Percentiles rank a stretch among this genome's conserved stretches.
Evolutionary conservation across 345 rosid species (phyloP).

Genomic region (Cardamine occulta): DNA sequence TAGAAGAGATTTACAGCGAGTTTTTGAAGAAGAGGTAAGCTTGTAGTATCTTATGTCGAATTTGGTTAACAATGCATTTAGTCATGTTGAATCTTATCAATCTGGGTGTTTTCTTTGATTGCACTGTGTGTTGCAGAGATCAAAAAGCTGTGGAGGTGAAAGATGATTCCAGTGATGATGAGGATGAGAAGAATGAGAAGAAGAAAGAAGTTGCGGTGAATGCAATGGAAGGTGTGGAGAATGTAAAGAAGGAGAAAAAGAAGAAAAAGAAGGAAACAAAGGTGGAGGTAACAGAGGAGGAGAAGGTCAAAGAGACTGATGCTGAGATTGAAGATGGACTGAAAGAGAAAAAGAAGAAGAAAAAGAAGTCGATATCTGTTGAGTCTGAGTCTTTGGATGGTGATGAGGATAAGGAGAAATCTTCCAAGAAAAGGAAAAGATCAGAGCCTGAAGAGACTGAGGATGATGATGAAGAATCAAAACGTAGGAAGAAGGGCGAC

Average conservation of each 20-base stretch:
- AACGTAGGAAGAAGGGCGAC: slow-evolving; percentile 53
- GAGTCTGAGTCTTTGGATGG: slow-evolving; percentile 32
- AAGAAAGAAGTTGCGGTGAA: background rate
- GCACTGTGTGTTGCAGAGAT: slow-evolving; percentile 24
- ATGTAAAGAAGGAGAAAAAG: slow-evolving; percentile 48
- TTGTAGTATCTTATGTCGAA: background rate
- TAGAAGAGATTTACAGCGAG: slow-evolving; percentile 63
- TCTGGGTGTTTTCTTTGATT: background rate
- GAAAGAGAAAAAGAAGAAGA: slow-evolving; percentile 51
- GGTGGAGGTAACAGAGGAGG: slow-evolving; percentile 39
- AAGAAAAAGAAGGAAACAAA: slow-evolving; percentile 54
- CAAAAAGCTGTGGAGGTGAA: background rate
- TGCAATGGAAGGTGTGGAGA: slow-evolving; percentile 33
- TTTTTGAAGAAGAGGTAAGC: slow-evolving; percentile 57
- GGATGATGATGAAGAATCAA: slow-evolving; percentile 53
- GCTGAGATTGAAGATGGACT: slow-evolving; percentile 36
- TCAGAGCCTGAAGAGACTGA: slow-evolving; percentile 48
- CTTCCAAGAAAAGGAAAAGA: slow-evolving; percentile 81
- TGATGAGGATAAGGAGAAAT: slow-evolving; percentile 35
- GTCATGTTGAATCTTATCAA: background rate
- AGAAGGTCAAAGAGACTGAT: slow-evolving; percentile 40
- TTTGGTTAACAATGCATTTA: slow-evolving; percentile 10
- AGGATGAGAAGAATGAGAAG: background rate
- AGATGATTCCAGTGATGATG: background rate
- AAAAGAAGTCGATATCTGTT: slow-evolving; percentile 50